Base-by-base conservation (phyloP, 169 alveolate species). In the Amoebophrya sp. region DNA sequence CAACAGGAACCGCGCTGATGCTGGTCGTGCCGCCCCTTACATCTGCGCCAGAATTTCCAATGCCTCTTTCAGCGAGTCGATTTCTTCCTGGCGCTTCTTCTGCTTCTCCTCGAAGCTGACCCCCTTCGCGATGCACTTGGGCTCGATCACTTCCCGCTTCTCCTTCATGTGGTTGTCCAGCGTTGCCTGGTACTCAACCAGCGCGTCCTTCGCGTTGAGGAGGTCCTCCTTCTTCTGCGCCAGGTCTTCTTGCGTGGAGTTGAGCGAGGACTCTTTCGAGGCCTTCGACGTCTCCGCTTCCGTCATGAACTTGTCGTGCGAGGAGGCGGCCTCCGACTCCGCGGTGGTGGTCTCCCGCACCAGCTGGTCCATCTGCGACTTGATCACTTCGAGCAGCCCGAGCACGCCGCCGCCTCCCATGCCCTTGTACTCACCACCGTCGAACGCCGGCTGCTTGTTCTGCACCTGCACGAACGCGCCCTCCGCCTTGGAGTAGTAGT, bases 341-440 rank as follows among this genome's bases (percentile, higher is more conserved):
- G 78, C 78, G 7, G 78, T 58, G 23, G 78, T 58, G 78, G 78
- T 58, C 23, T 58, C 78, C 29, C 78, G 78, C 29, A 58, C 23
- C 26, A 58, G 78, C 78, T 58, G 78, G 78, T 58, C 78, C 78
- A 58, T 58, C 78, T 58, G 78, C 34, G 78, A 58, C 78, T 58
- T 58, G 78, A 58, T 58, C 34, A 58, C 78, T 16, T 58, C 78
- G 34, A 58, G 23, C 26, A 58, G 23, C 0, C 78, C 78, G 7
- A 58, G 23, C 4, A 58, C 78, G 34, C 78, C 78, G 78, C 78
- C 78, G 78, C 78, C 78, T 1, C 78, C 78, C 78, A 58, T 58
- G 34, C 78, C 78, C 78, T 58, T 58, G 78, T 58, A 58, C 78
- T 58, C 78, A 29, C 78, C 78, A 16, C 78, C 78, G 10, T 58